phyloP scores from a whole-genome alignment of 257 asterid genomes.

The Solanum bulbocastanum region DNA sequence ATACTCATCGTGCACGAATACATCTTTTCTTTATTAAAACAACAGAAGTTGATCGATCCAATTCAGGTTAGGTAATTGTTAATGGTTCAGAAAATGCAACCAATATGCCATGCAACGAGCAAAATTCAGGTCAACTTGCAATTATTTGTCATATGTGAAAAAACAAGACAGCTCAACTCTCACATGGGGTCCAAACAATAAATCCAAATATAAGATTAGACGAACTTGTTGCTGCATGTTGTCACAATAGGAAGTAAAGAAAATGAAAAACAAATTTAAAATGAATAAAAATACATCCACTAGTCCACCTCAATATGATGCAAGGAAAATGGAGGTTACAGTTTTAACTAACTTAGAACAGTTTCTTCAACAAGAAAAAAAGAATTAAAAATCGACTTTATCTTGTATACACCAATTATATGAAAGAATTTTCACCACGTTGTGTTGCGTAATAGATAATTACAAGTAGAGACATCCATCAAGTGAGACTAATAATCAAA shows the following conservation, averaged over 20 bases:
- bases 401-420: neutral
- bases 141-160: neutral
- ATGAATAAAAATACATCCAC: neutral
- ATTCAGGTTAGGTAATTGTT: neutral
- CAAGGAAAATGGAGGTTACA: neutral
- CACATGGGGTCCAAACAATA: neutral
- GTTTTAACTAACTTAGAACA: neutral
- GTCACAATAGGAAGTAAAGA: neutral
- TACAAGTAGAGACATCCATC: neutral
- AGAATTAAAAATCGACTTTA: neutral
- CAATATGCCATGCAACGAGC: neutral
- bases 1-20: neutral
- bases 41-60: neutral
- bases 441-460: neutral
- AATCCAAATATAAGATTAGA: neutral
- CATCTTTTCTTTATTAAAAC: neutral
- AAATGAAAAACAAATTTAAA: neutral
- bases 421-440: neutral
- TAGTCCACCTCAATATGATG: neutral
- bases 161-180: neutral
- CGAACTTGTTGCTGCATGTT: neutral
- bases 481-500: neutral
- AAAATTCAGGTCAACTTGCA: conserved; percentile 7
- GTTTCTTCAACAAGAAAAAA: neutral
- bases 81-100: neutral